Evolutionary conservation across 306 rosid species (phyloP), one percentile per base, ranked within the genome.

Genomic region (Quillaja saponaria): DNA sequence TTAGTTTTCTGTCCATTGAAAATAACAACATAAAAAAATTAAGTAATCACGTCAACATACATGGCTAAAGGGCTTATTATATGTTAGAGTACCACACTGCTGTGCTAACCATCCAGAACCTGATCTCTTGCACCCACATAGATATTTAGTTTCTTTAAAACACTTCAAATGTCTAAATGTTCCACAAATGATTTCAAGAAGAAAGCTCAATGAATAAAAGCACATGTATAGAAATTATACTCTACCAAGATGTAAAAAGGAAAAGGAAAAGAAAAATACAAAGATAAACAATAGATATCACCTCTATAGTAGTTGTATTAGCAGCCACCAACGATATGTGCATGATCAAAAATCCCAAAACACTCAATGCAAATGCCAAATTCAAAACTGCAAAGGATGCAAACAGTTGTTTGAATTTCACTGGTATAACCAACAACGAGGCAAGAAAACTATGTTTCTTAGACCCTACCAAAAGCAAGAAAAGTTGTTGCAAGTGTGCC

Each of bases 251-350:
- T 20, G 33, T 28, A 46, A 61, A 59, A 46, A 45, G 8, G 28
- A 48, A 18, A 10, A 15, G 51, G 3, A 45, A 58, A 41, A 71
- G 20, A 10, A 39, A 19, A 6, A 11, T 13, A 20, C 2, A 52
- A 49, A 64, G 6, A 19, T 42, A 39, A 21, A 49, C 16, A 67
- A 37, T 49, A 53, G 49, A 54, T 1, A 13, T 61, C 79, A 94
- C 99, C 99, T 94, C 99, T 59, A 94, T 90, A 55, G 99, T 94
- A 37, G 95, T 94, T 20, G 97, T 94, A 72, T 94, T 94, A 49
- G 68, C 95, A 49, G 96, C 63, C 69, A 94, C 97, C 82, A 94
- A 72, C 5, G 97, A 89, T 63, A 90, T 80, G 75, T 94, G 99
- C 99, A 94, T 80, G 59, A 94, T 81, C 57, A 94, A 88, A 80